Evolutionary conservation across 768 basidiomycete genomes (phyloP).

Genomic region (Tulasnella sp.): DNA sequence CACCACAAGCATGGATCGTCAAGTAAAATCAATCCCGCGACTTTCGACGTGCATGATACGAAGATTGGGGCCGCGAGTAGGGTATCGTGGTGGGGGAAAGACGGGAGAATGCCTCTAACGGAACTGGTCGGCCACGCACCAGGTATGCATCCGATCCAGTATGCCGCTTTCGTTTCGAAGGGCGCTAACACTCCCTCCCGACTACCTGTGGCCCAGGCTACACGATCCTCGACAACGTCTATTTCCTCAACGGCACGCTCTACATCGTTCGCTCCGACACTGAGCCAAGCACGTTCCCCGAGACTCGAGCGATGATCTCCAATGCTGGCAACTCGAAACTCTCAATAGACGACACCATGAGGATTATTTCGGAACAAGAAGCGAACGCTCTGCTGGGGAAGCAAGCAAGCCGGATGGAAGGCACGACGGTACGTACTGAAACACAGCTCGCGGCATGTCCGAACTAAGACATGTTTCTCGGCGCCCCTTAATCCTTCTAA

Average conservation of each 20-base stretch:
- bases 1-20: conserved; percentile 21
- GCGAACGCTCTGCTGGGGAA: conserved; percentile 60
- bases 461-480: background rate
- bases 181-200: too few species aligned
- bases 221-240: conserved; percentile 81
- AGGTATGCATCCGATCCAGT: background rate
- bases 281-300: conserved; percentile 52
- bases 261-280: conserved; percentile 69
- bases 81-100: background rate
- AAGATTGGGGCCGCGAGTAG: background rate
- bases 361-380: conserved; percentile 54
- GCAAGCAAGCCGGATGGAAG: conserved; percentile 60
- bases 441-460: background rate
- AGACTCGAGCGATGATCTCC: conserved; percentile 56
- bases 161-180: background rate
- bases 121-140: conserved; percentile 5
- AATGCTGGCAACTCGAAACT: conserved; percentile 49
- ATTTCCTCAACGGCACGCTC: conserved; percentile 67
- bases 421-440: conserved; percentile 45
- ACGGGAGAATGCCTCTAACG: background rate
- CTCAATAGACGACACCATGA: conserved; percentile 67
- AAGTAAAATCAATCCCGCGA: background rate
- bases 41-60: background rate
- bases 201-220: too few species aligned
- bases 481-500: background rate